These are phyloP conservation scores for Penicillium digitatum DNA, from an alignment of 2,329 filamentous ascomycete genomes.

Conservation along the genomic window DNA sequence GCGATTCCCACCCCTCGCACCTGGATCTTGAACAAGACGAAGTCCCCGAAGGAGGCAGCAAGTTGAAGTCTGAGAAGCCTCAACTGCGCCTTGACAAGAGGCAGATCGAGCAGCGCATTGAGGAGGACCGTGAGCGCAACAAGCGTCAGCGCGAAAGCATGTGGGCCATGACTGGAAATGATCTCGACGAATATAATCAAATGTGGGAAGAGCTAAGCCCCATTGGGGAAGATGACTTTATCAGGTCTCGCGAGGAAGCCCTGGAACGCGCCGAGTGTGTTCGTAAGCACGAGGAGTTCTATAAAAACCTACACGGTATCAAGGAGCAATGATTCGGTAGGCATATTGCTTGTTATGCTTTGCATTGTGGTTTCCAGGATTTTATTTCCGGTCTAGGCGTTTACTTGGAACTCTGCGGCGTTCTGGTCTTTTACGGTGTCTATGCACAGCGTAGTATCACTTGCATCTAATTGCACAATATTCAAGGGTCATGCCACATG, in stretches of 20 bases:
- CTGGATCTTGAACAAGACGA: conserved; percentile 44
- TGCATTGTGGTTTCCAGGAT: background rate
- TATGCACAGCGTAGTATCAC: background rate
- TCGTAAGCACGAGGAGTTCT: conserved; percentile 22
- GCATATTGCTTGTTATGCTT: background rate
- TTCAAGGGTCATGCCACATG: background rate
- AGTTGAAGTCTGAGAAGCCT: conserved; percentile 29
- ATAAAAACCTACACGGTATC: background rate
- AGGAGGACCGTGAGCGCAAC: conserved; percentile 92
- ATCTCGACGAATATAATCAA: conserved; percentile 69
- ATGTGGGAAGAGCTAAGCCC: conserved; percentile 86
- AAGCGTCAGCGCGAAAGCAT: conserved; percentile 88
- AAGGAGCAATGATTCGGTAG: background rate
- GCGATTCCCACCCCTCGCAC: conserved; percentile 63
- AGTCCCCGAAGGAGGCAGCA: conserved; percentile 23
- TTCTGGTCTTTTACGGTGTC: background rate
- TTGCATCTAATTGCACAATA: background rate
- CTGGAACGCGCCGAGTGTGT: conserved; percentile 50
- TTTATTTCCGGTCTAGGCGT: background rate
- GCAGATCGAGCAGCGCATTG: conserved; percentile 91
- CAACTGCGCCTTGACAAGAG: conserved; percentile 66
- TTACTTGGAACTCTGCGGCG: background rate
- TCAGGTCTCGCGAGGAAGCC: conserved; percentile 70
- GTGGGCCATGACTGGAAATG: conserved; percentile 73
- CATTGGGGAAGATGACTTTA: conserved; percentile 79